A percentile compares a stretch with the other conserved stretches of the same genome.
Conservation (phyloP, 257 asterid genomes). For the Ligustrum vulgare region DNA sequence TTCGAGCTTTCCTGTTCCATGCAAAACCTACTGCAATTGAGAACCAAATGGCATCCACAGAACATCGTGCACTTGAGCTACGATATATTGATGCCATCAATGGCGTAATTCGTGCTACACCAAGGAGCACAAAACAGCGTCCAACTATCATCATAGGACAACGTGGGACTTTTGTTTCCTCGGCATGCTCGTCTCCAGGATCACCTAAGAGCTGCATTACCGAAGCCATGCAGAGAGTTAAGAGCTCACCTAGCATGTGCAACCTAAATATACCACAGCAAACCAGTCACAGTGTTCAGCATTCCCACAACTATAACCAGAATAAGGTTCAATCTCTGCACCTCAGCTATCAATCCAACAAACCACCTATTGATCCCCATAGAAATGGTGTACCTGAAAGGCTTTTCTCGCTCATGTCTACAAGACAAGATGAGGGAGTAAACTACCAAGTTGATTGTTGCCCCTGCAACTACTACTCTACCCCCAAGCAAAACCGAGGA, state of each 20-base stretch:
- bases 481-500: conserved; percentile 42
- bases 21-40: conserved; percentile 37
- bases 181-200: conserved; percentile 57
- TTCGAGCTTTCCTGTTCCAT: conserved; percentile 74
- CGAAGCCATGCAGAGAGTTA: conserved; percentile 44
- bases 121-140: conserved; percentile 23
- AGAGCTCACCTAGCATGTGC: conserved; percentile 70
- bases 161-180: conserved; percentile 35
- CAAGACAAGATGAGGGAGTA: conserved; percentile 44
- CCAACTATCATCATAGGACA: conserved; percentile 28
- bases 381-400: conserved; percentile 41
- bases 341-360: conserved; percentile 32
- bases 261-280: conserved; percentile 41
- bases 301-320: conserved; percentile 32
- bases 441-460: conserved; percentile 47
- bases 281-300: conserved; percentile 28
- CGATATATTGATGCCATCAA: conserved; percentile 70
- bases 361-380: conserved; percentile 41
- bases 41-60: conserved; percentile 26
- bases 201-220: conserved; percentile 54
- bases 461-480: conserved; percentile 24
- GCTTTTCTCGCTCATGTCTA: conserved; percentile 37
- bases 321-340: conserved; percentile 23
- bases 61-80: conserved; percentile 50
- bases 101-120: conserved; percentile 39